Evolutionary conservation across 208 protist species (phyloP).

Genomic region (Borovskyia barvae): DNA sequence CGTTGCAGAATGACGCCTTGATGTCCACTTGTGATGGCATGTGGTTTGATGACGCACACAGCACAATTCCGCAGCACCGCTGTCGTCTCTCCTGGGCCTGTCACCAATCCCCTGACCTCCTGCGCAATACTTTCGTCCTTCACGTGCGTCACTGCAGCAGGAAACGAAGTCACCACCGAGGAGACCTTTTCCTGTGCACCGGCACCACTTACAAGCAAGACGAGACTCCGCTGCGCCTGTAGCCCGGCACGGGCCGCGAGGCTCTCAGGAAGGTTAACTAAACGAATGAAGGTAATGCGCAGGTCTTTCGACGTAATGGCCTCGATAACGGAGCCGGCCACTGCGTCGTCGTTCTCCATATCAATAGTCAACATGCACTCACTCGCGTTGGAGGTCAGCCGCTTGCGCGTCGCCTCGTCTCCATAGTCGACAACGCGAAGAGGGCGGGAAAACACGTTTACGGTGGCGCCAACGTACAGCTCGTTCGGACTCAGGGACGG

Average conservation of each 20-base stretch:
- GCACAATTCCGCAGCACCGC: constrained; percentile 89
- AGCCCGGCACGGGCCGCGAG: constrained; percentile 30
- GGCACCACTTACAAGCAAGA: constrained; percentile 56
- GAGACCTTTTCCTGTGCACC: constrained; percentile 55
- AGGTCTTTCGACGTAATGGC: constrained; percentile 52
- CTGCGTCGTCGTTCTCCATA: constrained; percentile 22
- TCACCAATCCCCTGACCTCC: constrained; percentile 28
- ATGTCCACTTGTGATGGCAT: constrained; percentile 89
- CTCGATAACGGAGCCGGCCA: constrained; percentile 50
- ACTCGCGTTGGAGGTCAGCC: constrained; percentile 54
- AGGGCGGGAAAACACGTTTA: constrained; percentile 92
- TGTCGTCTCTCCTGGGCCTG: constrained; percentile 68
- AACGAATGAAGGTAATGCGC: constrained; percentile 65
- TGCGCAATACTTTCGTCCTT: constrained; percentile 33
- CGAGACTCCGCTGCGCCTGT: constrained; percentile 42
- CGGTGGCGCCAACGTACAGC: constrained; percentile 90
- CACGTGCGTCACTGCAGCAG: constrained; percentile 38
- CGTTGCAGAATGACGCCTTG: constrained; percentile 89
- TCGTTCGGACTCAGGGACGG: constrained; percentile 75
- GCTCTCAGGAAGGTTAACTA: constrained; percentile 61
- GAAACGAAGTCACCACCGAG: constrained; percentile 26
- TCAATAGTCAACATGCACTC: constrained; percentile 70
- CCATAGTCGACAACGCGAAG: constrained; percentile 92
- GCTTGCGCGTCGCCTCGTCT: constrained; percentile 81
- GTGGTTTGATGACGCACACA: constrained; percentile 95